Base-by-base conservation (phyloP, 164 flowering plant species). In the Magnolia sinica region DNA sequence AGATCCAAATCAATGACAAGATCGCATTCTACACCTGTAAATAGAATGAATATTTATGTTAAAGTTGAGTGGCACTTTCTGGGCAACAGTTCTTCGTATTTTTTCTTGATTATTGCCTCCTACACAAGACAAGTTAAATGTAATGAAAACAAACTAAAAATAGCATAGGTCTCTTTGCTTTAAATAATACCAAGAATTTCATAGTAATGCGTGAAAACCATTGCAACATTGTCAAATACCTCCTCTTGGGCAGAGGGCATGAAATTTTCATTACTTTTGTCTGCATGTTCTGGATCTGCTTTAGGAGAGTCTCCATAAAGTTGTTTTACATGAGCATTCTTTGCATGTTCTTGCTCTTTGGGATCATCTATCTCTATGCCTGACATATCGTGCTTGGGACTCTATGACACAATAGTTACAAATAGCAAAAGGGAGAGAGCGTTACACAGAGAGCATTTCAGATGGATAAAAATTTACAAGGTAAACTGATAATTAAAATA, bases 11-110 rank as follows among this genome's bases (percentile, higher is more conserved):
- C 37, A 55, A 55, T 16, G 16, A 7, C 61, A 24, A n/a, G 24
- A 0, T 19, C 11, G 29, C 68, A 18, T 29, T 31, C n/a, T 10
- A 78, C 64, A 86, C 88, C 88, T 78, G 88, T 86, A 71, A 86
- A 86, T 45, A 66, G n/a, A 66, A 19, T 50, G 52, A 45, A 55
- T 55, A 16, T 55, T 55, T 79, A 94, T 97, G 93, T 94, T 92
- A 66, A 97, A 88, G 64, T 92, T 94, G 23, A 94, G 84, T 37
- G 98, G 97, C 69, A 88, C 87, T 81, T 90, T 94, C 86, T 94
- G 10, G 92, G 93, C 76, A 91, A 7, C 19, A 94, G 72, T 70
- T 95, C 98, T 73, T 95, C 98, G 81, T 94, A 94, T 83, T 94
- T 94, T 75, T 90, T 92, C 90, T 89, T 94, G 69, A 91, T 72